Evolutionary conservation across 1,284 basidiomycete genomes (phyloP).

Genomic region (Bjerkandera adusta): DNA sequence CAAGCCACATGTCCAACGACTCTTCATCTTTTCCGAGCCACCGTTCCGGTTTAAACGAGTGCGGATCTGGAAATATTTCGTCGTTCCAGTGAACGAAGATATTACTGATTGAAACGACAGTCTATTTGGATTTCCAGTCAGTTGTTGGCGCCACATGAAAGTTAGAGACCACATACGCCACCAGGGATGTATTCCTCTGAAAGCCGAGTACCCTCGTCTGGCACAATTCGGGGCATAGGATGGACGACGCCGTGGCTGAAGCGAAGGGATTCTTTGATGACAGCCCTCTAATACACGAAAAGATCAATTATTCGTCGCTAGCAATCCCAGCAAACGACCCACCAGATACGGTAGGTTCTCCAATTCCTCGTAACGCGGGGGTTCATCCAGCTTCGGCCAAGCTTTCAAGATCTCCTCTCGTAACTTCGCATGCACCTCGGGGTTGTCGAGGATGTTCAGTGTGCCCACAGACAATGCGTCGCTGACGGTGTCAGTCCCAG

Average conservation of each 20-base stretch:
- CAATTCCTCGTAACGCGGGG: slow-evolving; percentile 21
- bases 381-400: slow-evolving; percentile 27
- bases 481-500: slow-evolving; percentile 32
- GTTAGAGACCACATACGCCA: slow-evolving; percentile 18
- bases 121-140: slow-evolving; percentile 13
- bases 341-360: slow-evolving; percentile 34
- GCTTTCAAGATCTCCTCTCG: slow-evolving; percentile 24
- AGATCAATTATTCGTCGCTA: background rate
- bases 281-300: slow-evolving; percentile 25
- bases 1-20: slow-evolving; percentile 19
- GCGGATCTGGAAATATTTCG: slow-evolving; percentile 27
- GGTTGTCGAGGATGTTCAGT: slow-evolving; percentile 21
- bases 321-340: slow-evolving; percentile 2
- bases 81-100: slow-evolving; percentile 22
- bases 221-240: slow-evolving; percentile 20
- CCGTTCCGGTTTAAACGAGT: slow-evolving; percentile 36
- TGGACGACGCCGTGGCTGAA: slow-evolving; percentile 15
- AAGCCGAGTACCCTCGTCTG: slow-evolving; percentile 16
- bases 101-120: slow-evolving; percentile 23
- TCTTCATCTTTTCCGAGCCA: slow-evolving; percentile 21
- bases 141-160: background rate
- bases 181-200: slow-evolving; percentile 21
- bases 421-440: slow-evolving; percentile 14
- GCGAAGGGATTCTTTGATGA: slow-evolving; percentile 38
- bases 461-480: slow-evolving; percentile 27